A percentile compares a stretch with the other conserved stretches of the same genome.
Evolutionary conservation across 2,329 filamentous ascomycete genomes (phyloP).

Genomic region (Penicillium sp.): DNA sequence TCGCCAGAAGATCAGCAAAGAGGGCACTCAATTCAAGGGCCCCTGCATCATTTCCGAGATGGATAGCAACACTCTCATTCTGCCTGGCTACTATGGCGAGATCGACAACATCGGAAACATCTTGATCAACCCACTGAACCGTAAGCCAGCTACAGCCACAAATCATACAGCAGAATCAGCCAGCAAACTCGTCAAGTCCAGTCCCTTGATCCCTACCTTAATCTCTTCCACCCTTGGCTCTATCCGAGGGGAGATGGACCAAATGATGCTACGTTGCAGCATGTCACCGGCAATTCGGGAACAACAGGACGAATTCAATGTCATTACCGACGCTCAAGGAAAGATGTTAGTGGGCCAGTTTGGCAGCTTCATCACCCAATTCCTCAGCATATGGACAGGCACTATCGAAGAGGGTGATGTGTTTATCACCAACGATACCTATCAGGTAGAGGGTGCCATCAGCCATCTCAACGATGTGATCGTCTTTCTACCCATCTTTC

Average conservation of each 20-base stretch:
- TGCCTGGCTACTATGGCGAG: slow-evolving; percentile 46
- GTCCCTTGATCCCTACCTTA: slow-evolving; percentile 44
- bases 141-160: slow-evolving; percentile 23
- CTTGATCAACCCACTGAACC: slow-evolving; percentile 42
- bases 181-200: slow-evolving; percentile 34
- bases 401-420: slow-evolving; percentile 49
- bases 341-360: slow-evolving; percentile 53
- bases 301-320: slow-evolving; percentile 52
- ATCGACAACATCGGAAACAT: slow-evolving; percentile 50
- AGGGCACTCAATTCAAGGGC: slow-evolving; percentile 41
- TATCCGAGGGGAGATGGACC: slow-evolving; percentile 49
- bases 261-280: slow-evolving; percentile 48
- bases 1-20: slow-evolving; percentile 38
- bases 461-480: slow-evolving; percentile 51
- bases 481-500: slow-evolving; percentile 48
- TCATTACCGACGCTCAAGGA: slow-evolving; percentile 48
- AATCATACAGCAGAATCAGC: slow-evolving; percentile 39
- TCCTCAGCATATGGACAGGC: slow-evolving; percentile 46
- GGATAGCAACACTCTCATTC: slow-evolving; percentile 50
- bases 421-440: slow-evolving; percentile 51
- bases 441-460: slow-evolving; percentile 48
- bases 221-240: slow-evolving; percentile 46
- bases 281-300: slow-evolving; percentile 51
- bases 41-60: slow-evolving; percentile 50
- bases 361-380: slow-evolving; percentile 48